Conservation (phyloP, 169 alveolate genomes). For the Plasmodium sp. region DNA sequence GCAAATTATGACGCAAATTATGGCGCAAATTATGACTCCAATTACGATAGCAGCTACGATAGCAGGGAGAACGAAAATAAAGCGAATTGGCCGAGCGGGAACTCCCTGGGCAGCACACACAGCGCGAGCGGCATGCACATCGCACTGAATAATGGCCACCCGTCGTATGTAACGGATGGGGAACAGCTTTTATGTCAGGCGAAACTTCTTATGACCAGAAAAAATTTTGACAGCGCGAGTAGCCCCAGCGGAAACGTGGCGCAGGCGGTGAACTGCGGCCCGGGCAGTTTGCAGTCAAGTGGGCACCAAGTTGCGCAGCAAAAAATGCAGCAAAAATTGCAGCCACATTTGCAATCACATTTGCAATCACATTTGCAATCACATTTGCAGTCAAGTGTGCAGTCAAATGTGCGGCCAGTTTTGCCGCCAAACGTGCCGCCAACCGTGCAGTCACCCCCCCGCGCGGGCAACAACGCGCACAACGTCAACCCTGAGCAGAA, state of each 20-base stretch:
- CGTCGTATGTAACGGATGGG: neutral
- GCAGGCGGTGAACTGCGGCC: neutral
- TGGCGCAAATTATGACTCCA: neutral
- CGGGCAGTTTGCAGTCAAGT: neutral
- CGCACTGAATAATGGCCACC: neutral
- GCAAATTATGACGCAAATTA: neutral
- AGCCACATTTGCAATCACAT: neutral
- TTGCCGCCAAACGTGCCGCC: neutral
- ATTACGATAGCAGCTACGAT: neutral
- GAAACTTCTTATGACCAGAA: neutral
- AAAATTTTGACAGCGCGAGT: neutral
- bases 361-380: neutral
- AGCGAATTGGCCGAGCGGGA: neutral
- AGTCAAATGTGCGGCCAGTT: neutral
- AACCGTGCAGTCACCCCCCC: neutral
- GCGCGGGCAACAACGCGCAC: neutral
- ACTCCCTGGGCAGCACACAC: neutral
- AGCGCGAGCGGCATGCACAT: neutral
- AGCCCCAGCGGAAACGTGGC: neutral
- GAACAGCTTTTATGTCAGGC: neutral
- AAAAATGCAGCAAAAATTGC: neutral
- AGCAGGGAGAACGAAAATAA: neutral
- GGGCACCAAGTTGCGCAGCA: neutral
- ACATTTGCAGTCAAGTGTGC: neutral
- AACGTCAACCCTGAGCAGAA: neutral